Evolutionary conservation across 306 rosid species (phyloP).

Genomic region (Ziziphus jujuba): DNA sequence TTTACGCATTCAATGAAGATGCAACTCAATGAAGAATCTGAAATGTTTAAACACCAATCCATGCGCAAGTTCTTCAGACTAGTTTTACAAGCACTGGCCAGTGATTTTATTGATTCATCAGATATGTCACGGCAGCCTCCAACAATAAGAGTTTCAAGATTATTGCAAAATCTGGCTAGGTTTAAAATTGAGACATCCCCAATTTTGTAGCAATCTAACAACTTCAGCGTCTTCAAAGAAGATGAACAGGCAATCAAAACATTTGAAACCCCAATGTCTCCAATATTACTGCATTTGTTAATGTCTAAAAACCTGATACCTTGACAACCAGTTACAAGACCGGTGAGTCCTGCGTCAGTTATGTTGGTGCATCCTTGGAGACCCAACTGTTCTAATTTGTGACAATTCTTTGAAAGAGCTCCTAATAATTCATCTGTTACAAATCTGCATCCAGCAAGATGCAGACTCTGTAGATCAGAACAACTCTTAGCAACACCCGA

Average conservation of each 20-base stretch:
- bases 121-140: conserved; percentile 90
- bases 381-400: conserved; percentile 59
- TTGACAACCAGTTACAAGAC: conserved; percentile 68
- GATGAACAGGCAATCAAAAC: conserved; percentile 62
- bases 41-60: conserved; percentile 89
- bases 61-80: conserved; percentile 78
- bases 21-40: conserved; percentile 70
- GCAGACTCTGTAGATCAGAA: conserved; percentile 53
- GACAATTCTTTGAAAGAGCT: conserved; percentile 70
- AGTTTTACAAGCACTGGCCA: conserved; percentile 57
- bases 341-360: conserved; percentile 63
- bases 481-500: conserved; percentile 84
- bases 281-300: conserved; percentile 77
- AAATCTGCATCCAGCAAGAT: conserved; percentile 74
- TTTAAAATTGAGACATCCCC: conserved; percentile 63
- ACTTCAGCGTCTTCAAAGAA: conserved; percentile 68
- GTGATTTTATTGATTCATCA: conserved; percentile 51
- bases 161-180: conserved; percentile 62
- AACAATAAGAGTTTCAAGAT: conserved; percentile 71
- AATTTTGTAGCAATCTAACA: conserved; percentile 81
- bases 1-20: conserved; percentile 63
- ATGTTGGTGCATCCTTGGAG: conserved; percentile 74
- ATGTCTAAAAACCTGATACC: conserved; percentile 58
- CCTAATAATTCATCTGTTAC: conserved; percentile 52
- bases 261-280: conserved; percentile 70